Evolutionary conservation across 345 rosid species (phyloP).

Genomic region (Lepidium africanum): DNA sequence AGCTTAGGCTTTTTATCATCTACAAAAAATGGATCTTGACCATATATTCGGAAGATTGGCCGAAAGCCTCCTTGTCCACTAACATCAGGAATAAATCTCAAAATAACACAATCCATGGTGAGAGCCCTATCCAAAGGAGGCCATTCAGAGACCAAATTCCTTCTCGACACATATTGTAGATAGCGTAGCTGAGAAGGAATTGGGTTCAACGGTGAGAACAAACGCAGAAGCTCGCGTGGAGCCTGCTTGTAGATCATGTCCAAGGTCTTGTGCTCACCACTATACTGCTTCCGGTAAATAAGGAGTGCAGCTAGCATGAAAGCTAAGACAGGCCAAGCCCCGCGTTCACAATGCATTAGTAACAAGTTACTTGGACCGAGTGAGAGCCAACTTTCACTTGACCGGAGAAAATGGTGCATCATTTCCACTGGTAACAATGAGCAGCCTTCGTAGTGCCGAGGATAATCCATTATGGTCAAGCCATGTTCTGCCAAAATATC

Average conservation of each 20-base stretch:
- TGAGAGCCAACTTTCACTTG: conserved; percentile 93
- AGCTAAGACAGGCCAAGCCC: conserved; percentile 87
- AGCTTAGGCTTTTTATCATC: conserved; percentile 51
- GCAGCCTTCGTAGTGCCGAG: conserved; percentile 89
- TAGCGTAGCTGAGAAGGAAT: conserved; percentile 83
- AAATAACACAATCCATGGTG: conserved; percentile 75
- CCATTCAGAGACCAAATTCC: conserved; percentile 84
- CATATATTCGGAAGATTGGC: conserved; percentile 79
- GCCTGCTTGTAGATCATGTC: conserved; percentile 94
- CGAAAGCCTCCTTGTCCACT: conserved; percentile 72
- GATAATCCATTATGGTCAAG: conserved; percentile 95
- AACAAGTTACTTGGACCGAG: conserved; percentile 71
- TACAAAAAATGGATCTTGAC: conserved; percentile 71
- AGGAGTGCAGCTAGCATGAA: conserved; percentile 78
- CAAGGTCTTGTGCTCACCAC: conserved; percentile 77
- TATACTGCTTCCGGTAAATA: conserved; percentile 74
- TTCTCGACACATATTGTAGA: conserved; percentile 82
- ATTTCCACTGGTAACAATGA: conserved; percentile 76
- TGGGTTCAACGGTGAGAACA: conserved; percentile 76
- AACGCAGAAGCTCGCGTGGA: conserved; percentile 75
- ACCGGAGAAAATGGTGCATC: conserved; percentile 84
- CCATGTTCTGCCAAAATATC: conserved; percentile 57
- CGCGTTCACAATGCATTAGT: conserved; percentile 84
- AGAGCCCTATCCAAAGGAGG: conserved; percentile 92
- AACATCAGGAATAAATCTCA: conserved; percentile 68